These are phyloP conservation scores for Bipolaris bicolor DNA, from an alignment of 2,329 filamentous ascomycete species.

Conservation along the genomic window DNA sequence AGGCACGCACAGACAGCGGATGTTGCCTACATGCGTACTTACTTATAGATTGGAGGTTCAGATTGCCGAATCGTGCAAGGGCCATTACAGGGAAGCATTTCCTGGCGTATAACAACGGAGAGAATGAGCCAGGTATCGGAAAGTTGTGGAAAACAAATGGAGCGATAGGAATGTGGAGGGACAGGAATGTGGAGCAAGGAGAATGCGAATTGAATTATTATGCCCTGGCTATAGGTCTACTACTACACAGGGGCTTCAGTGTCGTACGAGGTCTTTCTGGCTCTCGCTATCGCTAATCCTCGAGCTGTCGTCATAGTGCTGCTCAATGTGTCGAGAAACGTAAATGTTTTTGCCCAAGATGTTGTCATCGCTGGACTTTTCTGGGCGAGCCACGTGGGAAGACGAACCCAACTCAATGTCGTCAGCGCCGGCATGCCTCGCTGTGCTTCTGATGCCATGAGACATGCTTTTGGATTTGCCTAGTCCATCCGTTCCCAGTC, in stretches of 20 bases:
- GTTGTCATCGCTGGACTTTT: slow-evolving; percentile 13
- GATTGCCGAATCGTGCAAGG: not conserved
- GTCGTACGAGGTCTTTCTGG: slow-evolving; percentile 5
- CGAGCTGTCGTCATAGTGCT: slow-evolving; percentile 6
- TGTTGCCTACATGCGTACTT: not conserved
- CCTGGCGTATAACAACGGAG: not conserved
- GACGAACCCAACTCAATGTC: slow-evolving; percentile 21
- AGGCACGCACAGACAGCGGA: not conserved
- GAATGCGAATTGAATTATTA: too few species aligned
- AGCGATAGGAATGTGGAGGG: not conserved
- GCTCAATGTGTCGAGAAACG: slow-evolving; percentile 7
- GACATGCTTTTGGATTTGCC: not conserved
- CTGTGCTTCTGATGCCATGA: slow-evolving; percentile 7
- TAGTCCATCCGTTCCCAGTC: slow-evolving; percentile 9
- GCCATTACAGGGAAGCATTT: not conserved
- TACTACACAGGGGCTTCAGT: not conserved
- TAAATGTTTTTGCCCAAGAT: slow-evolving; percentile 14
- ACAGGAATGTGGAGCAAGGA: not conserved
- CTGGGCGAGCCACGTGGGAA: not conserved
- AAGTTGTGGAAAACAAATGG: not conserved
- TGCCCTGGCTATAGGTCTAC: not conserved
- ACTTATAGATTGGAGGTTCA: not conserved
- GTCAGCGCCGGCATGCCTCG: slow-evolving; percentile 9
- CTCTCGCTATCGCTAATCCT: slow-evolving; percentile 9
- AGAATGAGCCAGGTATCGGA: not conserved